Base-by-base conservation (phyloP, 2,329 filamentous ascomycete species). In the Penicillium sp. region DNA sequence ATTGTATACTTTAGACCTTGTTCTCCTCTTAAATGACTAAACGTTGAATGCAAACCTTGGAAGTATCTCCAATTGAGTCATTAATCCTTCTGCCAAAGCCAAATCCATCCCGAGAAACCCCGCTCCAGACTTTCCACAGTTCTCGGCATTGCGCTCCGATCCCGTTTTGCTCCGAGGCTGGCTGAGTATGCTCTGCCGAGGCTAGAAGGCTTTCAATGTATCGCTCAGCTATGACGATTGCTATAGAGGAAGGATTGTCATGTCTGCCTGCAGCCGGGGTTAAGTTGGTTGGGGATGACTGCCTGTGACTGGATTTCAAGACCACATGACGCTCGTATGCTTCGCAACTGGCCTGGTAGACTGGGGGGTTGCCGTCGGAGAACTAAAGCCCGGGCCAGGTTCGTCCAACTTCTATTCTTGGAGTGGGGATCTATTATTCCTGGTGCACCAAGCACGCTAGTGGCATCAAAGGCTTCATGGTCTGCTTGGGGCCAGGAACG, bases 101-200 rank as follows among this genome's bases (percentile, higher is more conserved):
- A 12, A 21, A 17, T 32, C 9, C 2, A 22, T 38, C 12, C 44
- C 44, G 34, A 41, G 2, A 24, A 10, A 15, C 39, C 24, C 34
- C 31, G 43, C 6, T 52, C 37, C 33, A 46, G 33, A 26, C 34
- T 47, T 43, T 39, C 17, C 38, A 51, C 28, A 31, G 31, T 33
- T 43, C 43, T 42, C 51, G 52, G 48, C 42, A 26, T 33, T 28
- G 21, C 26, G 4, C 28, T 45, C 34, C 45, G 42, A 32, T 52
- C 51, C 58, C 58, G 58, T 53, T 49, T 59, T 53, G 17, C 53
- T 43, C 58, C 58, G 58, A 61, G 56, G 57, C 38, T 53, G 24
- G n/a, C 41, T 38, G 37, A 21, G 26, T 17, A 15, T 35, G 19
- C 21, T 49, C n/a, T 46, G 26, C 48, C 48, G 48, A 51, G 48